Evolutionary conservation across 2,329 filamentous ascomycete species (phyloP), one percentile per base, ranked within the genome.

Genomic region (Colletotrichum sp.): DNA sequence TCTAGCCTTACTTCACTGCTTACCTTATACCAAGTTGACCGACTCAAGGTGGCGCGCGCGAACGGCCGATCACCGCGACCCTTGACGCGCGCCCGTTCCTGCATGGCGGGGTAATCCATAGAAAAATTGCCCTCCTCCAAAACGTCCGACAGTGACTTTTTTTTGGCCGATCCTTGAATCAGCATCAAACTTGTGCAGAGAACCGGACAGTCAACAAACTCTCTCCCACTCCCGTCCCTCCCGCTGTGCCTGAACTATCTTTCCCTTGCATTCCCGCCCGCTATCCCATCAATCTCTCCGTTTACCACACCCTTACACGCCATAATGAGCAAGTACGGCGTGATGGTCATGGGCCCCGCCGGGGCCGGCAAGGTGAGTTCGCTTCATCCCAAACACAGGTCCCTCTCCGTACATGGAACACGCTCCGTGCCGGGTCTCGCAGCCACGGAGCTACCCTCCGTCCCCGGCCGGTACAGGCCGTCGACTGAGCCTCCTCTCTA

Each of bases 331-430:
- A 98, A 98, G 86, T 99, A 96, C 84, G 97, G 97, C 69, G 93
- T 95, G 79, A 93, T 99, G 86, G 94, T 99, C 77, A 98, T 99
- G 94, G 97, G 97, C 84, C 97, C 96, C 77, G 96, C 97, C 24
- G 97, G 96, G 79, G 96, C 96, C 26, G 97, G 97, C 87, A 99
- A 98, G 90, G 93, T 94, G 55, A 86, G 79, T 28, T 15, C 32
- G 12, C 15, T 36, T 24, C 36, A n/a, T 30, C 12, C 21, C 32
- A 60, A 24, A 21, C 16, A 10, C 18, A 24, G n/a, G 16, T 21
- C 44, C 8, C 75, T 66, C 72, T 44, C 57, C 44, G 4, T 72
- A 7, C 36, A 13, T 18, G 18, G 21, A 34, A 7, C 36, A 28
- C 9, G 4, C 60, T 62, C 59, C 63, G 34, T 21, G 15, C 49